Percentiles rank a stretch among this genome's conserved stretches.
Conservation (phyloP, 306 rosid genomes). For the Fragaria nilgerrensis region DNA sequence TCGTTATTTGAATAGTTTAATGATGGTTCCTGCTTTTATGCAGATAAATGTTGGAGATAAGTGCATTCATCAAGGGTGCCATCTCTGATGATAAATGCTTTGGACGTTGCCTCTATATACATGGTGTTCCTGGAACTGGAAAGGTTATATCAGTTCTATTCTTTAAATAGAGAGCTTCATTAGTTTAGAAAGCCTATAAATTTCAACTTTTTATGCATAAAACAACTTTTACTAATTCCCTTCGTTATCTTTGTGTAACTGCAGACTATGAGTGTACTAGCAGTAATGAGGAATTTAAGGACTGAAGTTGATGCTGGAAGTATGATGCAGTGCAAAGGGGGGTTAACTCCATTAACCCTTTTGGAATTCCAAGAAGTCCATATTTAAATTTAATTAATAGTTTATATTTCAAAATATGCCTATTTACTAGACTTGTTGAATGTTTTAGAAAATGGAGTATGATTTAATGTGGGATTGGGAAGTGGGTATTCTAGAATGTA, state of each 20-base stretch:
- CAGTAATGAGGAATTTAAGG: conserved; percentile 76
- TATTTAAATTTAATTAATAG: too few relatives aligned
- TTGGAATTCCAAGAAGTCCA: conserved; percentile 66
- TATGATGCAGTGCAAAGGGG: conserved; percentile 39
- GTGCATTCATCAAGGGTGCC: conserved; percentile 76
- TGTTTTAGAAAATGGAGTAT: too few relatives aligned
- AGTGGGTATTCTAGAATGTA: too few relatives aligned
- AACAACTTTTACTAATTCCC: conserved; percentile 15
- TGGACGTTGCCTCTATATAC: conserved; percentile 89
- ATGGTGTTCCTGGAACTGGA: conserved; percentile 99
- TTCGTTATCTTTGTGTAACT: conserved; percentile 25
- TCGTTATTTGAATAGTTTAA: conserved; percentile 17
- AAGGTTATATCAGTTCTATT: conserved; percentile 47
- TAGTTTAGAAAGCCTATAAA: conserved; percentile 4
- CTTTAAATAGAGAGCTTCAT: background rate
- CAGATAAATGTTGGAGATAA: conserved; percentile 88
- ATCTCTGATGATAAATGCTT: conserved; percentile 79
- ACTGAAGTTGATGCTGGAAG: conserved; percentile 82
- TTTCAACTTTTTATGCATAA: conserved; percentile 7
- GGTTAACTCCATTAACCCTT: conserved; percentile 26
- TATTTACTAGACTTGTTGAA: too few relatives aligned
- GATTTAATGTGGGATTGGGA: too few relatives aligned
- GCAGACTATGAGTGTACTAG: conserved; percentile 88
- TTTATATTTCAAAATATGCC: too few relatives aligned
- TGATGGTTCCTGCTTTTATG: conserved; percentile 24